Percentiles rank a stretch among this genome's conserved stretches.
These are phyloP conservation scores for Tulasnella sp. DNA, from an alignment of 768 basidiomycete species.

Conservation along the genomic window DNA sequence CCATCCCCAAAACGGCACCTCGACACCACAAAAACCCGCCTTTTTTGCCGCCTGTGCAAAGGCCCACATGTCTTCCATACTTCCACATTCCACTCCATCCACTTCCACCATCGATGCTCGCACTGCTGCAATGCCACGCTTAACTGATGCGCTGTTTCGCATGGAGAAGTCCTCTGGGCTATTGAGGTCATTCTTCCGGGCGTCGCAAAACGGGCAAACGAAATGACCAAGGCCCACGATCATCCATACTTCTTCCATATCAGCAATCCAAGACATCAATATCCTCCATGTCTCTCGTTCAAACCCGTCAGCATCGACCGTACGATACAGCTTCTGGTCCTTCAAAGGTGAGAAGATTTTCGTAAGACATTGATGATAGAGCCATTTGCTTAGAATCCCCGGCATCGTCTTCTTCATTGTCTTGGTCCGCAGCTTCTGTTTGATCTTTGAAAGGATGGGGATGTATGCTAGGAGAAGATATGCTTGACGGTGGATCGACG, in stretches of 20 bases:
- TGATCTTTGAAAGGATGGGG: not conserved
- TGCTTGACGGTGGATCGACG: not conserved
- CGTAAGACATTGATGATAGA: not conserved
- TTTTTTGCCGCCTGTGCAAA: not conserved
- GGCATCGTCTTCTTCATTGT: not conserved
- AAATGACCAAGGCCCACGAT: conserved; percentile 12
- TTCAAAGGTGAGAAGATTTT: not conserved
- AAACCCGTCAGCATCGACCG: conserved; percentile 33
- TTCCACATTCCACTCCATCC: not conserved
- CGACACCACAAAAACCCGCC: not conserved
- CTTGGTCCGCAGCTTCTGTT: not conserved
- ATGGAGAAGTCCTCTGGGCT: not conserved
- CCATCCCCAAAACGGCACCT: not conserved
- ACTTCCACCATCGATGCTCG: not conserved
- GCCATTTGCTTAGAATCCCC: not conserved
- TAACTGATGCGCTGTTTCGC: not conserved
- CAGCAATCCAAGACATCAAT: conserved; percentile 29
- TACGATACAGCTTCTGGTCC: not conserved
- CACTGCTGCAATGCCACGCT: not conserved
- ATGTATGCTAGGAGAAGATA: not conserved
- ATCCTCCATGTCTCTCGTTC: conserved; percentile 33
- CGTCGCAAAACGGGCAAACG: conserved; percentile 18
- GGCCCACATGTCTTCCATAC: conserved; percentile 35
- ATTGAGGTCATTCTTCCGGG: not conserved
- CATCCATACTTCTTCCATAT: conserved; percentile 8